Percentiles rank a stretch among this genome's conserved stretches.
phyloP scores from a whole-genome alignment of 2,329 filamentous ascomycete species.

The Rutstroemia sydowiana region DNA sequence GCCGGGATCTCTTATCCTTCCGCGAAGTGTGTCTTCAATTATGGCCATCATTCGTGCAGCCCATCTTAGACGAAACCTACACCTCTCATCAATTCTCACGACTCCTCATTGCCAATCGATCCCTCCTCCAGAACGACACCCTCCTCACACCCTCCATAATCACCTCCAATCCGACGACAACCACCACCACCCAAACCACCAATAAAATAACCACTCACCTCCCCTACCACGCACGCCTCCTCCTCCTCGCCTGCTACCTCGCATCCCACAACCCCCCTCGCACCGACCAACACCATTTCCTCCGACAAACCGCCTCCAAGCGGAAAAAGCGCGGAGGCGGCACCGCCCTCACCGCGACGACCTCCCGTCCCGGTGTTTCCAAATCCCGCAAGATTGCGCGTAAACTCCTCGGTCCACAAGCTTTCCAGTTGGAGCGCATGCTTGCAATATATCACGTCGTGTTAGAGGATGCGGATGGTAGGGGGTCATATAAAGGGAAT shows the following conservation, averaged over 20 bases:
- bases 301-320: slow-evolving; percentile 35
- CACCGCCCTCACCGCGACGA: slow-evolving; percentile 30
- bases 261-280: slow-evolving; percentile 71
- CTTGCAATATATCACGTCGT: slow-evolving; percentile 70
- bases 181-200: slow-evolving; percentile 9
- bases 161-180: slow-evolving; percentile 22
- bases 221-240: slow-evolving; percentile 64
- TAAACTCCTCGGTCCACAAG: slow-evolving; percentile 68
- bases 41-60: slow-evolving; percentile 79
- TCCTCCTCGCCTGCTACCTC: slow-evolving; percentile 72
- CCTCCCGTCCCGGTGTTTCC: slow-evolving; percentile 26
- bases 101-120: slow-evolving; percentile 63
- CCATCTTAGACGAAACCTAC: slow-evolving; percentile 61
- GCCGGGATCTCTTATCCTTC: slow-evolving; percentile 70
- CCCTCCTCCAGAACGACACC: slow-evolving; percentile 66
- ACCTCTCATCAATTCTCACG: slow-evolving; percentile 76
- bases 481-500: slow-evolving; percentile 18
- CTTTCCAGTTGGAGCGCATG: slow-evolving; percentile 71
- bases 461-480: slow-evolving; percentile 34
- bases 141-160: slow-evolving; percentile 60
- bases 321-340: slow-evolving; percentile 37
- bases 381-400: slow-evolving; percentile 68
- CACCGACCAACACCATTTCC: slow-evolving; percentile 70
- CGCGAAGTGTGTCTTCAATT: slow-evolving; percentile 61
- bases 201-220: slow-evolving; percentile 47